These are phyloP conservation scores for Phytomonas serpens DNA, from an alignment of 208 protist species.

Conservation along the genomic window DNA sequence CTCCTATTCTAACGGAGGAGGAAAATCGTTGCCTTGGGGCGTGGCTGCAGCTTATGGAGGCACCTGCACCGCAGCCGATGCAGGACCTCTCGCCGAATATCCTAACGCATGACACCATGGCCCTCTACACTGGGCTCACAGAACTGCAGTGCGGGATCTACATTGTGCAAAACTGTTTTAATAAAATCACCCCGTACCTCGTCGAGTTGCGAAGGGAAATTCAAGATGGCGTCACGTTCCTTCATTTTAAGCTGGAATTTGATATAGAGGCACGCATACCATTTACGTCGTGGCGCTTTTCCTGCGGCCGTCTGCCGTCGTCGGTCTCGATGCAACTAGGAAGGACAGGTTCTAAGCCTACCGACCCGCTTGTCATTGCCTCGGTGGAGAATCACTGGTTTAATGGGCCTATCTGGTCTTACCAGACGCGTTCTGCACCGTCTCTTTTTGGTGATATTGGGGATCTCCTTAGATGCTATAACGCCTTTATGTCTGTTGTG, in stretches of 20 bases:
- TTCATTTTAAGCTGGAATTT: slow-evolving; percentile 41
- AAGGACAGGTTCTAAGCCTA: background rate
- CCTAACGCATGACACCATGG: slow-evolving; percentile 47
- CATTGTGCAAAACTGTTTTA: slow-evolving; percentile 25
- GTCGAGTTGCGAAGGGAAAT: slow-evolving; percentile 43
- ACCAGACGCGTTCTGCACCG: slow-evolving; percentile 34
- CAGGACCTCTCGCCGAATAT: slow-evolving; percentile 28
- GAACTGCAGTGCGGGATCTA: slow-evolving; percentile 47
- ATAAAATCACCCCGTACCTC: slow-evolving; percentile 25
- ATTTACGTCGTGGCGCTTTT: slow-evolving; percentile 22
- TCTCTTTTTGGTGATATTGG: slow-evolving; percentile 59
- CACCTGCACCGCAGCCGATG: slow-evolving; percentile 17
- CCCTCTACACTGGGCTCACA: slow-evolving; percentile 29
- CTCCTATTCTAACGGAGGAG: slow-evolving; percentile 22
- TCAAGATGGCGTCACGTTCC: slow-evolving; percentile 36
- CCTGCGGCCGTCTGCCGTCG: slow-evolving; percentile 19
- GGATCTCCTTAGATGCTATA: slow-evolving; percentile 51
- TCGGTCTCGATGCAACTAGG: slow-evolving; percentile 51
- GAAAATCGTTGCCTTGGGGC: slow-evolving; percentile 52
- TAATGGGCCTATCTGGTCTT: slow-evolving; percentile 43
- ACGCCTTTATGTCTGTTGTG: slow-evolving; percentile 42
- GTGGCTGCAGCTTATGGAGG: slow-evolving; percentile 33
- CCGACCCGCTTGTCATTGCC: slow-evolving; percentile 23
- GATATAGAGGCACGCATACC: slow-evolving; percentile 34
- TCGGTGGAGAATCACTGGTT: slow-evolving; percentile 72